Evolutionary conservation across 2,329 filamentous ascomycete genomes (phyloP).

Genomic region (Grosmannia clavigera): DNA sequence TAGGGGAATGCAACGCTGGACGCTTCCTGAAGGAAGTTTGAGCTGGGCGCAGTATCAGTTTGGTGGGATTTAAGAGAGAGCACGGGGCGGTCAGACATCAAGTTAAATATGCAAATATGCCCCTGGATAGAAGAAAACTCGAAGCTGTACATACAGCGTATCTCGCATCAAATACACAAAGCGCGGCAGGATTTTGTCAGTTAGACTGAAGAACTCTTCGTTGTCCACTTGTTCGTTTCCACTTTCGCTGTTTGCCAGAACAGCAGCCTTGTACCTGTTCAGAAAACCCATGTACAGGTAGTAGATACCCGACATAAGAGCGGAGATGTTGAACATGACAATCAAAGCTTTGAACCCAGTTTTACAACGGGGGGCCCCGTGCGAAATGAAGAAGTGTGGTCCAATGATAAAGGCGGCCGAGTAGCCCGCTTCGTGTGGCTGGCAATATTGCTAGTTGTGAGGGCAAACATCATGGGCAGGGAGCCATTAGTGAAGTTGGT

Average conservation of each 20-base stretch:
- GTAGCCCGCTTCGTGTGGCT: conserved; percentile 52
- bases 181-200: conserved; percentile 13
- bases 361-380: conserved; percentile 2
- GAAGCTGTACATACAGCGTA: too few species aligned
- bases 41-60: too few species aligned
- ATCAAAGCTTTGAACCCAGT: conserved; percentile 8
- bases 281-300: not conserved
- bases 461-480: conserved; percentile 46
- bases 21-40: too few species aligned
- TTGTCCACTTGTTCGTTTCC: not conserved
- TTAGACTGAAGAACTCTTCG: conserved; percentile 12
- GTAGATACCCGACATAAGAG: not conserved
- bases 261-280: not conserved
- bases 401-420: conserved; percentile 6
- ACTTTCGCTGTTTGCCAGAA: not conserved
- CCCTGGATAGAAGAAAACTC: too few species aligned
- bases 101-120: too few species aligned
- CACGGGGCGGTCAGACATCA: too few species aligned
- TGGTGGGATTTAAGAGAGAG: too few species aligned
- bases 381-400: conserved; percentile 8
- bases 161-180: conserved; percentile 6
- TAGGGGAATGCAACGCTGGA: too few species aligned
- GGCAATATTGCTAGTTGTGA: conserved; percentile 50
- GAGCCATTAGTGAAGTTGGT: conserved; percentile 31
- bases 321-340: not conserved